Evolutionary conservation across 83 land plant genomes (phyloP).

Genomic region (Thuja plicata): DNA sequence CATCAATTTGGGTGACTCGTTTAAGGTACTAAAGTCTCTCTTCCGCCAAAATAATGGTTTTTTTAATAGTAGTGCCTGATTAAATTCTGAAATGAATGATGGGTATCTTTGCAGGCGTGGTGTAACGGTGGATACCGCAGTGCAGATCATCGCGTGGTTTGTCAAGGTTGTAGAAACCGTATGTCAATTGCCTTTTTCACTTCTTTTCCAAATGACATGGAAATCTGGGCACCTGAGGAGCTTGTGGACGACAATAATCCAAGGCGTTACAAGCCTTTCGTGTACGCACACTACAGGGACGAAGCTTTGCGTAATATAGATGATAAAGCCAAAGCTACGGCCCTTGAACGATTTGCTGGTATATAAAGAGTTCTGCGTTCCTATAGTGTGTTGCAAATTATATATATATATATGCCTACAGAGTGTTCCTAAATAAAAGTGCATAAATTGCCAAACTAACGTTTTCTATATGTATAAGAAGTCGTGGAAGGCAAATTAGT

Average conservation of each 20-base stretch:
- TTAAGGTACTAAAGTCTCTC: slow-evolving; percentile 13
- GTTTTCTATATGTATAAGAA: too few species aligned
- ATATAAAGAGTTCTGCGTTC: too few species aligned
- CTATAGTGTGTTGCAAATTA: too few species aligned
- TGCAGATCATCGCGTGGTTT: neutral
- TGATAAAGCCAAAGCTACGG: neutral
- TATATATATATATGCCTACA: too few species aligned
- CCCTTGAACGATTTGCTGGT: neutral
- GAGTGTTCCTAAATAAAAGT: too few species aligned
- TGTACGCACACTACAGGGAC: neutral
- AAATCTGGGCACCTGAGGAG: neutral
- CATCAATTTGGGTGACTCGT: slow-evolving; percentile 32
- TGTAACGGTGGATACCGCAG: neutral
- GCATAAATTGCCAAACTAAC: too few species aligned
- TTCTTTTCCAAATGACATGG: neutral
- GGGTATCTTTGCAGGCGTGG: neutral
- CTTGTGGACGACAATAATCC: too few species aligned
- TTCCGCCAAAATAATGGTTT: neutral
- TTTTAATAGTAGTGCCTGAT: neutral
- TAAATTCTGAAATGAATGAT: neutral
- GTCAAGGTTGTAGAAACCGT: neutral
- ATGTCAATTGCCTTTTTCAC: neutral
- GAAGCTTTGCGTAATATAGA: neutral
- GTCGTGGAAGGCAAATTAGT: too few species aligned
- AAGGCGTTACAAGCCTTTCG: neutral